Base-by-base conservation (phyloP, 2,329 filamentous ascomycete species). In the Metarhizium sp. region DNA sequence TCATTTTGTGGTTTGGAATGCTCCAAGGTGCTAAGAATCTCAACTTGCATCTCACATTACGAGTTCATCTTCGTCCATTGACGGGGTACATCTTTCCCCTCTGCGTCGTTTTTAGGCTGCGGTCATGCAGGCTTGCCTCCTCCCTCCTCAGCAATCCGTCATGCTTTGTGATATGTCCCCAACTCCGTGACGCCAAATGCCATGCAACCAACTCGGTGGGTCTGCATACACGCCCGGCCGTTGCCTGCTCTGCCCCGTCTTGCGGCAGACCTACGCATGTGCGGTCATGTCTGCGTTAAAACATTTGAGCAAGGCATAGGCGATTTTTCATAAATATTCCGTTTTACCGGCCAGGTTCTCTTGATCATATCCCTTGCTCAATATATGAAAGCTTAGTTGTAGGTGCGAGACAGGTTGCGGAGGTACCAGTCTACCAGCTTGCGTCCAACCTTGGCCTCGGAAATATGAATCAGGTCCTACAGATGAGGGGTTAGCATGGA, bases 381-480 rank as follows among this genome's bases (percentile, higher is more conserved):
- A 38, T 29, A n/a, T n/a, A 29, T 43, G 38, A 34, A 13, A 14
- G 60, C 56, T 20, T 66, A 73, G 67, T 73, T 95, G 79, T 99
- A 99, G 57, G 92, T 95, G 71, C 94, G 87, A 58, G 92, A 89
- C 68, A 99, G 79, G 79, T 99, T 99, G 70, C 94, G 87, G 70
- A 99, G 83, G 74, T 99, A 99, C 94, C 94, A 99, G 75, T 99
- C 94, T 62, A 99, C 92, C 67, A 99, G 79, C 78, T 94, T 95
- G 66, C 94, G 84, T 69, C 94, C 94, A 58, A 96, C 91, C 86
- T 99, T 99, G 63, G 92, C 92, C 77, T 99, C 94, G 57, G 92
- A 96, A 64, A 99, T 94, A 75, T 99, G 94, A 72, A 99, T 99
- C 66, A 99, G 78, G 71, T 99, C 92, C 87, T 91, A 45, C 42